phyloP scores from a whole-genome alignment of 1,284 basidiomycete genomes.

The Farysia itapuensis region DNA sequence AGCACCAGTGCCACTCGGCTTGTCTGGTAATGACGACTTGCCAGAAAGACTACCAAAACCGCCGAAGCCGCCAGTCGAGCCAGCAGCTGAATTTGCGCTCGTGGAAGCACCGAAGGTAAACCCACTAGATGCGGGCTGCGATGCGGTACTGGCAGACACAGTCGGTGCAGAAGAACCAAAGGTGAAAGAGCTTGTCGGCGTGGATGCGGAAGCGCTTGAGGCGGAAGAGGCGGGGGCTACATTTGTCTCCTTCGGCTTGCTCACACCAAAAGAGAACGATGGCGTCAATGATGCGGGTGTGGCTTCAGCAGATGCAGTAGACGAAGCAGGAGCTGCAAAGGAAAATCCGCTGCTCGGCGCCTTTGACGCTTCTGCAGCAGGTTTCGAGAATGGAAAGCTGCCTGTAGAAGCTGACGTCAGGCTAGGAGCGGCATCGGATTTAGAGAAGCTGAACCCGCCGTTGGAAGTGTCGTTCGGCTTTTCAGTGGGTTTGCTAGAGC shows the following conservation, averaged over 20 bases:
- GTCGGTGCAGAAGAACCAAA: slow-evolving; percentile 2
- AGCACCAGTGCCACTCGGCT: background rate
- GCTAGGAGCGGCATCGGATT: slow-evolving; percentile 7
- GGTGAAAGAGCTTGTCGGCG: too few species aligned
- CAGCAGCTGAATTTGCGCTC: background rate
- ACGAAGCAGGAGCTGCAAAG: slow-evolving; percentile 7
- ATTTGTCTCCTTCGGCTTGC: background rate
- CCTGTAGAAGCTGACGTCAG: slow-evolving; percentile 8
- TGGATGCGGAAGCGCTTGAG: too few species aligned
- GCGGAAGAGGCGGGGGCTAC: too few species aligned
- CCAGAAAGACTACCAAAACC: slow-evolving; percentile 5
- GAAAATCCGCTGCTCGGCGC: slow-evolving; percentile 5
- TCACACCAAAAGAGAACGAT: background rate
- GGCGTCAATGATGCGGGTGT: background rate
- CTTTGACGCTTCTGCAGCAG: background rate
- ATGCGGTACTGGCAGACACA: background rate
- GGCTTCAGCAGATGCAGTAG: background rate
- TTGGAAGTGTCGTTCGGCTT: slow-evolving; percentile 1
- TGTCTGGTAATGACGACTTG: slow-evolving; percentile 2
- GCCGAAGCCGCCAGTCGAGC: slow-evolving; percentile 6
- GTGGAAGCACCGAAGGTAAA: background rate
- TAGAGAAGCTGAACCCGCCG: slow-evolving; percentile 25
- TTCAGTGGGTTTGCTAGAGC: too few species aligned
- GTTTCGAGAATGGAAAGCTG: too few species aligned
- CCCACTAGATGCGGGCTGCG: background rate